phyloP scores from a whole-genome alignment of 129 eudicot species.

The Kitagawia praeruptora region DNA sequence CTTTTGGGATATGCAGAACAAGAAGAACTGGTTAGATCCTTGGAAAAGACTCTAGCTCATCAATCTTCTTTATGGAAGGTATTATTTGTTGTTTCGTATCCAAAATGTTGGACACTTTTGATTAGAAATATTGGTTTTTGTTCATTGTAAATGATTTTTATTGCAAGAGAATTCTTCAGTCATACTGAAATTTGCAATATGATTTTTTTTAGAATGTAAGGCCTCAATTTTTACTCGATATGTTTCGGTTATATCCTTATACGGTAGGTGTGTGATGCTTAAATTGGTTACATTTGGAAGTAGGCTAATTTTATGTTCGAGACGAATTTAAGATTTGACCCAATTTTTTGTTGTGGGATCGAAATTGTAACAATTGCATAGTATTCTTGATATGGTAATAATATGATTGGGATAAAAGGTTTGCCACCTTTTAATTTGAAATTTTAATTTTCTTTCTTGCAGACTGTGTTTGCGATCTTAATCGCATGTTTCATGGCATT shows the following conservation, averaged over 20 bases:
- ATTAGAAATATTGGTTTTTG: no score
- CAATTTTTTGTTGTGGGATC: background rate
- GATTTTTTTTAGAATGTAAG: background rate
- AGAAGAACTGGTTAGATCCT: conserved; percentile 73
- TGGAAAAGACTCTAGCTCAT: conserved; percentile 57
- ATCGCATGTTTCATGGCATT: conserved; percentile 46
- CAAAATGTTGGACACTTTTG: background rate
- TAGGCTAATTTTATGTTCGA: no score
- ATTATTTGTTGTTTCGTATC: background rate
- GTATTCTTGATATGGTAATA: background rate
- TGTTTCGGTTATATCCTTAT: no score
- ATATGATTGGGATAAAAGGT: background rate
- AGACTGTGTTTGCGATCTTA: conserved; percentile 56
- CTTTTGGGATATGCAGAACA: conserved; percentile 44
- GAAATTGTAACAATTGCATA: background rate
- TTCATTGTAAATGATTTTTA: no score
- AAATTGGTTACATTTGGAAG: background rate
- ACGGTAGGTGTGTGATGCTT: background rate
- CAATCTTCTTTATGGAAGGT: conserved; percentile 83
- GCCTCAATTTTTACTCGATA: background rate
- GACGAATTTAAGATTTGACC: background rate
- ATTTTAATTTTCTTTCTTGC: background rate
- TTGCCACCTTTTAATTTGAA: background rate
- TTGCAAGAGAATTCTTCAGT: background rate
- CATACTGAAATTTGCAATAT: background rate